Conservation (phyloP, 371 early-diverging fungal species). For the Mortierella sp. region DNA sequence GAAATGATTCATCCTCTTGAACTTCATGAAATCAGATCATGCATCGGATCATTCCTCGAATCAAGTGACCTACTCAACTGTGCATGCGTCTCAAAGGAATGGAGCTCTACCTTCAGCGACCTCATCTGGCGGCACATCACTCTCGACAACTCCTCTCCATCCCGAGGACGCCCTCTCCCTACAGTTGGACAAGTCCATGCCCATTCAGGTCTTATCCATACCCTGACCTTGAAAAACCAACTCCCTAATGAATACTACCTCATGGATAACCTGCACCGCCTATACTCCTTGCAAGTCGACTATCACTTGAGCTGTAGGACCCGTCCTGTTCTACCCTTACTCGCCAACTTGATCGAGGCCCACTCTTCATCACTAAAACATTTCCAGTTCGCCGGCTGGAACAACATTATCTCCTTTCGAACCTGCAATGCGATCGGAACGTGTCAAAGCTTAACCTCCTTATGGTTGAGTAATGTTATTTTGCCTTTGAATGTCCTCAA, state of each 20-base stretch:
- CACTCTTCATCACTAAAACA: neutral
- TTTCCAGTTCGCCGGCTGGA: neutral
- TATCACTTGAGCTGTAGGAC: neutral
- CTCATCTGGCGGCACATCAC: conserved; percentile 1
- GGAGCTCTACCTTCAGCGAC: neutral
- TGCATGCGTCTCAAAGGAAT: neutral
- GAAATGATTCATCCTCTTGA: neutral
- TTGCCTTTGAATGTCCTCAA: neutral
- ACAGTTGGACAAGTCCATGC: neutral
- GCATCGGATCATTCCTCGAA: conserved; percentile 5
- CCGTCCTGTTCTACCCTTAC: neutral
- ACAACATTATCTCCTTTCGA: neutral
- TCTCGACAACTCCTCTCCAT: neutral
- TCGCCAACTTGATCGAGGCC: neutral
- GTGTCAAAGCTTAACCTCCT: neutral
- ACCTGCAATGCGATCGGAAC: neutral
- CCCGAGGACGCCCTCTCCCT: neutral
- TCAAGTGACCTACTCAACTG: neutral
- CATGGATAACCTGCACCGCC: neutral
- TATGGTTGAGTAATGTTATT: neutral
- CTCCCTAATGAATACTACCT: conserved; percentile 2
- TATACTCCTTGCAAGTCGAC: neutral
- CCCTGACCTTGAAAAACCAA: neutral
- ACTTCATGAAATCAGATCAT: conserved; percentile 9
- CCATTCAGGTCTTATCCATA: neutral